These are phyloP conservation scores for Chondrus crispus DNA, from an alignment of 23 red algal genomes.

Conservation along the genomic window DNA sequence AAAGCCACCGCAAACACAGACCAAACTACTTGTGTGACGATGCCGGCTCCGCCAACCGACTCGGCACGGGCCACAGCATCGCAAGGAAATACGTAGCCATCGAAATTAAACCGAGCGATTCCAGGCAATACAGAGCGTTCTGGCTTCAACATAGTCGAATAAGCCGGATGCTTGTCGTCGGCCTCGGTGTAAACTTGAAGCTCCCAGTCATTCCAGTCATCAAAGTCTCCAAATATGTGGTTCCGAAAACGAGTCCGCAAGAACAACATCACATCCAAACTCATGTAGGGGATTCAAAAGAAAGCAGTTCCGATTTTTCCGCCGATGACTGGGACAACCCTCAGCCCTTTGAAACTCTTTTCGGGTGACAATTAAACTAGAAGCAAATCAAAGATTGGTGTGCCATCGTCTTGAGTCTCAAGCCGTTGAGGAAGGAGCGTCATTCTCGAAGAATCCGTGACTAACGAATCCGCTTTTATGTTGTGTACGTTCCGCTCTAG, in stretches of 20 bases:
- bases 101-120: slow-evolving; percentile 23
- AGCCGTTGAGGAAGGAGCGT: neutral
- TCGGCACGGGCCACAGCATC: slow-evolving; percentile 18
- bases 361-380: neutral
- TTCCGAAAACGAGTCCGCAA: slow-evolving; percentile 11
- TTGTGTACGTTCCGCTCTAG: neutral
- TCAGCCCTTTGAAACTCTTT: neutral
- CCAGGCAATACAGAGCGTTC: neutral
- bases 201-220: slow-evolving; percentile 47
- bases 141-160: slow-evolving; percentile 5
- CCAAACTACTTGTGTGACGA: slow-evolving; percentile 26
- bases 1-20: neutral
- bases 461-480: neutral
- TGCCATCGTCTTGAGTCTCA: too few species aligned
- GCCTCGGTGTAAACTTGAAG: slow-evolving; percentile 22
- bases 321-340: neutral
- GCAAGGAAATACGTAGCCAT: slow-evolving; percentile 24
- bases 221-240: slow-evolving; percentile 10
- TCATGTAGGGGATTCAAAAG: neutral
- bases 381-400: neutral
- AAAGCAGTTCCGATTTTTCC: neutral
- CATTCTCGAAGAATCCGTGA: neutral
- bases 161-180: neutral
- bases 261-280: slow-evolving; percentile 1
- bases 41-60: slow-evolving; percentile 22